Evolutionary conservation across 306 rosid genomes (phyloP).

Genomic region (Notholithocarpus densiflorus): DNA sequence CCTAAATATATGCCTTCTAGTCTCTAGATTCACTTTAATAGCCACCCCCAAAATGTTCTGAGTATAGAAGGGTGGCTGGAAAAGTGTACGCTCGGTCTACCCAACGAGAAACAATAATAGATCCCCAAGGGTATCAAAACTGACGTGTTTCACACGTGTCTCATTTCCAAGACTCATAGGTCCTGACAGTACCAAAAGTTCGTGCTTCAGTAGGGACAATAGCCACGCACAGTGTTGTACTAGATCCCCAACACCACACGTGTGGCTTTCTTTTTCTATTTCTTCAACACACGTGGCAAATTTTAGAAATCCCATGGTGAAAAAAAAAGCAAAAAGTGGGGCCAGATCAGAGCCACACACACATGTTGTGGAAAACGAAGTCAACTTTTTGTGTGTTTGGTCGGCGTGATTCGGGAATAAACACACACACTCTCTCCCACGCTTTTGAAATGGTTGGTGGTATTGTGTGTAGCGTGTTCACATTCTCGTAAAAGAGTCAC

Average conservation of each 20-base stretch:
- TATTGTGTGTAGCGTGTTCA: not conserved
- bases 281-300: conserved; percentile 16
- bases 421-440: not conserved
- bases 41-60: not conserved
- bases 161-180: not conserved
- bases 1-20: not conserved
- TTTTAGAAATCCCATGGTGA: conserved; percentile 6
- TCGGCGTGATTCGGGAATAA: not conserved
- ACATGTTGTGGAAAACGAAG: not conserved
- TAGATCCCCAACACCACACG: conserved; percentile 39
- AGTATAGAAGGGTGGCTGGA: not conserved
- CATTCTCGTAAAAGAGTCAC: too few relatives aligned
- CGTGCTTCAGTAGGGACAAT: conserved; percentile 17
- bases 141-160: conserved; percentile 36
- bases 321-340: not conserved
- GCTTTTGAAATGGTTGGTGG: not conserved
- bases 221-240: conserved; percentile 30
- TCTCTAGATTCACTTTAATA: not conserved
- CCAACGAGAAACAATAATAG: conserved; percentile 48
- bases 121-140: conserved; percentile 22
- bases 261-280: conserved; percentile 6
- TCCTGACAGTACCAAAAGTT: not conserved
- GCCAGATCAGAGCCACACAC: conserved; percentile 15
- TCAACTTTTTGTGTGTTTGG: not conserved
- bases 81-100: conserved; percentile 24